phyloP scores from a whole-genome alignment of 1,284 basidiomycete species.

The Wolfiporia cocos region DNA sequence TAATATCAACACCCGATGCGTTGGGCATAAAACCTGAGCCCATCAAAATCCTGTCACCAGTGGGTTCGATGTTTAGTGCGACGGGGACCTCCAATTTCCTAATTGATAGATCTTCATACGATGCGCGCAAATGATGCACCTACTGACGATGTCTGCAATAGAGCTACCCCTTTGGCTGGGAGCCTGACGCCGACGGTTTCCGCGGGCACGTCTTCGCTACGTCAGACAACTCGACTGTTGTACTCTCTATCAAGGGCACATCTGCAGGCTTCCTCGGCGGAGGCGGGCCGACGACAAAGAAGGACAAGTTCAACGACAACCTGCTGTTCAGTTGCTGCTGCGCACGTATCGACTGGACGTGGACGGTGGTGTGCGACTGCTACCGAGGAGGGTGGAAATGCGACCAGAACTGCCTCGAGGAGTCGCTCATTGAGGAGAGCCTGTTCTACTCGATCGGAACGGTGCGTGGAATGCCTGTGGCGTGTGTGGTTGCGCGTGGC shows the following conservation, averaged over 20 bases:
- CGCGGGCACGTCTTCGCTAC: conserved; percentile 89
- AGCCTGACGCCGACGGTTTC: conserved; percentile 80
- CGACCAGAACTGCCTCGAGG: conserved; percentile 77
- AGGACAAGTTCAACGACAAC: conserved; percentile 95
- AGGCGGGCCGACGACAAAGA: conserved; percentile 82
- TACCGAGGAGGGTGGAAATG: conserved; percentile 82
- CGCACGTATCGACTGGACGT: conserved; percentile 89
- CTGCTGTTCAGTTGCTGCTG: conserved; percentile 98
- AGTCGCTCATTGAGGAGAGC: conserved; percentile 75
- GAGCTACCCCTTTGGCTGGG: conserved; percentile 92
- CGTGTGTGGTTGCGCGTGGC: too few relatives aligned
- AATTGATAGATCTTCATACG: too few relatives aligned
- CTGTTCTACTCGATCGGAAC: conserved; percentile 87
- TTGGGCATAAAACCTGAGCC: too few relatives aligned
- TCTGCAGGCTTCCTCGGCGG: conserved; percentile 76
- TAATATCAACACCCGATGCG: too few relatives aligned
- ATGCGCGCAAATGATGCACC: too few relatives aligned
- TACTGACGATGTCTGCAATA: too few relatives aligned
- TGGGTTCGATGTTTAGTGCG: too few relatives aligned
- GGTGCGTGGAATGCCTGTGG: conserved; percentile 39
- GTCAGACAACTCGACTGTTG: conserved; percentile 78
- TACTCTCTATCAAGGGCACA: conserved; percentile 94
- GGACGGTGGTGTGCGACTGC: conserved; percentile 94
- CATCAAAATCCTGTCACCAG: too few relatives aligned
- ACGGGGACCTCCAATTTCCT: too few relatives aligned